Evolutionary conservation across 331 rosid species (phyloP).

Genomic region (Quercus tomentella): DNA sequence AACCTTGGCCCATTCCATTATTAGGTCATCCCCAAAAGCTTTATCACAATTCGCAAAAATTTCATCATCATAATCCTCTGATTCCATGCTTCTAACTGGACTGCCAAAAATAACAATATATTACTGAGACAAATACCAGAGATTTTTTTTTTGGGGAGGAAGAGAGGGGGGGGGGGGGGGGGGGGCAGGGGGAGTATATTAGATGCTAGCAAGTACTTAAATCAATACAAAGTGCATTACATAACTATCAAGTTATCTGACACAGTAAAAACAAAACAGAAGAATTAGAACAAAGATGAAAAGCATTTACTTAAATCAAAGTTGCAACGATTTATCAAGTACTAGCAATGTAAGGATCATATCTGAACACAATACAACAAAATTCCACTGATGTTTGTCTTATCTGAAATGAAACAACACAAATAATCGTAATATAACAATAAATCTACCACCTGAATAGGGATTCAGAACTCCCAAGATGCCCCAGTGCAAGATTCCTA

Average conservation of each 20-base stretch:
- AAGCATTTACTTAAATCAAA: conserved; percentile 5
- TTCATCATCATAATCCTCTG: conserved; percentile 75
- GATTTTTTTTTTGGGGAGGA: not conserved
- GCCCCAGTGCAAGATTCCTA: conserved; percentile 39
- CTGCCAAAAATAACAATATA: conserved; percentile 67
- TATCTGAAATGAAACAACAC: conserved; percentile 6
- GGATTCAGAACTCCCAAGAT: conserved; percentile 67
- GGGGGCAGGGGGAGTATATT: not conserved
- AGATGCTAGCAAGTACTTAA: not conserved
- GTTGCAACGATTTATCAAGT: not conserved
- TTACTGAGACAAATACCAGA: conserved; percentile 27
- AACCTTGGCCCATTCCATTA: conserved; percentile 94
- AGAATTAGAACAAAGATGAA: conserved; percentile 11
- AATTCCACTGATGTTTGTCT: not conserved
- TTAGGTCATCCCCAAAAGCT: conserved; percentile 57
- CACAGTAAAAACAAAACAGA: not conserved
- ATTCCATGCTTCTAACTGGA: conserved; percentile 78
- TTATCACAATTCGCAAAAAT: conserved; percentile 46
- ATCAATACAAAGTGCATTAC: too few species aligned
- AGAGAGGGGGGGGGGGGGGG: too few species aligned
- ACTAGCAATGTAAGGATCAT: conserved; percentile 9
- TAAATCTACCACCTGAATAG: conserved; percentile 64
- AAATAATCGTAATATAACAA: conserved; percentile 5
- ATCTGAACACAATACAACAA: conserved; percentile 10
- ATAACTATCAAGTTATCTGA: not conserved